Evolutionary conservation across 1,139 yeast genomes (phyloP).

Genomic region (Yamadazyma triangularis): DNA sequence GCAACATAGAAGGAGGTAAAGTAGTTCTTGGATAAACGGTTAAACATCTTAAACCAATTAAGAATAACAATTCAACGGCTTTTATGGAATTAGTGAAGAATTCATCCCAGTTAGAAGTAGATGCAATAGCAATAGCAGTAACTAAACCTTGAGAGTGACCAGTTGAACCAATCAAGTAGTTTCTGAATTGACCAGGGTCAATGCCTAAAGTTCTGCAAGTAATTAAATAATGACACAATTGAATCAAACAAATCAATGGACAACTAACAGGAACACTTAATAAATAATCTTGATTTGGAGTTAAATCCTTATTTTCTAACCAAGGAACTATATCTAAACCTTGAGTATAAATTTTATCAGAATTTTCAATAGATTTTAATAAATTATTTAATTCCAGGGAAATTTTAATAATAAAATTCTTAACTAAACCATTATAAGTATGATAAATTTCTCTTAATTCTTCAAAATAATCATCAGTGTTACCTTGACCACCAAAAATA

Average conservation of each 20-base stretch:
- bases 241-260: slow-evolving; percentile 93
- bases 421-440: slow-evolving; percentile 69
- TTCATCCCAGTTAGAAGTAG: slow-evolving; percentile 81
- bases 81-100: slow-evolving; percentile 69
- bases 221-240: slow-evolving; percentile 86
- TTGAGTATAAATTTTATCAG: slow-evolving; percentile 86
- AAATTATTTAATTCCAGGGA: slow-evolving; percentile 66
- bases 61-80: slow-evolving; percentile 81
- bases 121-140: slow-evolving; percentile 87
- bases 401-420: slow-evolving; percentile 66
- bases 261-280: slow-evolving; percentile 91
- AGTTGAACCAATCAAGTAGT: slow-evolving; percentile 74
- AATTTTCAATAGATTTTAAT: slow-evolving; percentile 69
- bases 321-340: slow-evolving; percentile 86
- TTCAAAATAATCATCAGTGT: slow-evolving; percentile 94
- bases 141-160: slow-evolving; percentile 99
- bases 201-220: slow-evolving; percentile 82
- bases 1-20: slow-evolving; percentile 87
- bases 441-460: slow-evolving; percentile 85
- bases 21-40: slow-evolving; percentile 91
- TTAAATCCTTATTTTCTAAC: slow-evolving; percentile 78
- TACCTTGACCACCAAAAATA: slow-evolving; percentile 98
- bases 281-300: slow-evolving; percentile 88
- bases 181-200: slow-evolving; percentile 84
- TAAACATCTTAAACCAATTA: slow-evolving; percentile 89